These are phyloP conservation scores for Pisolithus orientalis DNA, from an alignment of 768 basidiomycete genomes.

Conservation along the genomic window DNA sequence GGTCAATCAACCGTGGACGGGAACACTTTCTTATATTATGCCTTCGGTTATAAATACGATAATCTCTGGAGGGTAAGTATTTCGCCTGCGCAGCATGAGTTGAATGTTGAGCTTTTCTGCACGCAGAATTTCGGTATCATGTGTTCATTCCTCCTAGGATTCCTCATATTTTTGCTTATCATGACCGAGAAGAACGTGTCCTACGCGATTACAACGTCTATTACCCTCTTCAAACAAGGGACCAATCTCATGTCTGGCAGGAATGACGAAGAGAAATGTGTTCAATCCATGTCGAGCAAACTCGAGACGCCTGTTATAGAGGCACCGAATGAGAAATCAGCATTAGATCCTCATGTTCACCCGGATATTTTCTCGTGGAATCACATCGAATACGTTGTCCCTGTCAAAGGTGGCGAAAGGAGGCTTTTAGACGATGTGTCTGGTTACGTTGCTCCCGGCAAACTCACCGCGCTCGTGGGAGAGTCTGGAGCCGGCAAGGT, in stretches of 20 bases:
- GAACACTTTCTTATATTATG: constrained; percentile 31
- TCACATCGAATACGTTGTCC: constrained; percentile 59
- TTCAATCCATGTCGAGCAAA: background rate
- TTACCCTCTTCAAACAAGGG: constrained; percentile 18
- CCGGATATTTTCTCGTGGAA: constrained; percentile 77
- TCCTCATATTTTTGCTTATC: constrained; percentile 31
- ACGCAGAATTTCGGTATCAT: constrained; percentile 38
- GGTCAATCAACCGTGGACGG: constrained; percentile 38
- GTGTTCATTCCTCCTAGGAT: constrained; percentile 35
- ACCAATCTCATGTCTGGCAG: background rate
- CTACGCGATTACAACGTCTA: constrained; percentile 25
- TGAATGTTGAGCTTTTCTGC: background rate
- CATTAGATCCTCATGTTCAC: constrained; percentile 24
- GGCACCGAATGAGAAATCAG: constrained; percentile 15
- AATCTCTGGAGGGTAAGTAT: constrained; percentile 33
- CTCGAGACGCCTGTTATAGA: background rate
- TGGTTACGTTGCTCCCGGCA: constrained; percentile 47
- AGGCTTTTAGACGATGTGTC: constrained; percentile 39
- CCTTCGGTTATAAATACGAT: constrained; percentile 20
- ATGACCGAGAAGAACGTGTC: constrained; percentile 29
- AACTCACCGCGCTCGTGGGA: constrained; percentile 47
- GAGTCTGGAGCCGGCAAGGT: constrained; percentile 30
- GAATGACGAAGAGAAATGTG: constrained; percentile 13
- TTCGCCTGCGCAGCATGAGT: constrained; percentile 7
- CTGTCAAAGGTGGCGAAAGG: constrained; percentile 31